phyloP scores from a whole-genome alignment of 306 rosid species.

The Quercus cerris region DNA sequence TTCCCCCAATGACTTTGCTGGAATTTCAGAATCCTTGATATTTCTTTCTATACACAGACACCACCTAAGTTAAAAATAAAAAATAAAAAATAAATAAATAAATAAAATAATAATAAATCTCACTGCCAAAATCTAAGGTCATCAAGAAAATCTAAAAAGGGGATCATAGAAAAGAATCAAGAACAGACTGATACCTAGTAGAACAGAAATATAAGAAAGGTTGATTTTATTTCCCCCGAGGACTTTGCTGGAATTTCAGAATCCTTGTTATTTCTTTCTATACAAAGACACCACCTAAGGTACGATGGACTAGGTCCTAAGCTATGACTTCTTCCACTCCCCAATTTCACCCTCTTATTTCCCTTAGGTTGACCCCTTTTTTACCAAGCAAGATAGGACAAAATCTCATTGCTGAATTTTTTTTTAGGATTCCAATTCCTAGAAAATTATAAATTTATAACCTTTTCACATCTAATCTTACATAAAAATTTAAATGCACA shows the following conservation, averaged over 20 bases:
- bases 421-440: background rate
- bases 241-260: background rate
- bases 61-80: background rate
- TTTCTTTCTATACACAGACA: background rate
- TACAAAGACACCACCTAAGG: background rate
- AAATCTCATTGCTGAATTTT: background rate
- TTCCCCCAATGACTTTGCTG: background rate
- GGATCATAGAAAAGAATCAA: background rate
- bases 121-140: background rate
- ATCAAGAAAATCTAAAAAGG: background rate
- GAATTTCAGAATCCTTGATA: background rate
- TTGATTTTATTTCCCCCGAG: background rate
- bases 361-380: background rate
- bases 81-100: no score
- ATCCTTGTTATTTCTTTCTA: background rate
- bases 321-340: background rate
- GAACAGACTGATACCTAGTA: background rate
- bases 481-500: background rate
- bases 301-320: background rate
- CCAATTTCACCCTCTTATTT: background rate
- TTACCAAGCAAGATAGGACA: background rate
- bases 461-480: background rate
- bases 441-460: background rate
- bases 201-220: background rate
- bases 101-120: no score